phyloP scores from a whole-genome alignment of 1,284 basidiomycete genomes.

The Athelia sp. region DNA sequence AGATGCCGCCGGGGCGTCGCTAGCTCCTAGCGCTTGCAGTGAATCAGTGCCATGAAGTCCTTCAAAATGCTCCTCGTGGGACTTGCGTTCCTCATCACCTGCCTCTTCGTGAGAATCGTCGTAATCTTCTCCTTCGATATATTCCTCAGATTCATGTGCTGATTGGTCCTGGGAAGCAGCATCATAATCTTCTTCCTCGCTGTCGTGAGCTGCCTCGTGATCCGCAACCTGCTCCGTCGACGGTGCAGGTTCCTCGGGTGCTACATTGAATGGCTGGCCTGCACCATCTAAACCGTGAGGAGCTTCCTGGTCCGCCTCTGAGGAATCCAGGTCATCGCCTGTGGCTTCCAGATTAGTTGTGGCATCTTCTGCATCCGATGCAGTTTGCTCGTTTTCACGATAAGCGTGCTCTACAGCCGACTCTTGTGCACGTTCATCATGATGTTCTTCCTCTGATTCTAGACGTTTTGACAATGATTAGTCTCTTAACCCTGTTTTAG shows the following conservation, averaged over 20 bases:
- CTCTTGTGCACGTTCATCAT: slow-evolving; percentile 3
- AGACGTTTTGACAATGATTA: too few relatives aligned
- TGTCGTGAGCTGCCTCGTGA: slow-evolving; percentile 1
- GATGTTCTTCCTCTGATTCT: not conserved
- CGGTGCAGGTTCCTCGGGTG: too few relatives aligned
- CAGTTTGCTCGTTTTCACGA: slow-evolving; percentile 1
- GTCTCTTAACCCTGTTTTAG: too few relatives aligned
- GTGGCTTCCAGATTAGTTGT: too few relatives aligned
- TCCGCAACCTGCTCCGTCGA: not conserved
- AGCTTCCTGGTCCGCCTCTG: slow-evolving; percentile 11
- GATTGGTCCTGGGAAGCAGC: slow-evolving; percentile 1
- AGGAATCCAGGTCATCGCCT: not conserved
- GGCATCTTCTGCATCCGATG: slow-evolving; percentile 4
- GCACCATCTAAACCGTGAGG: too few relatives aligned
- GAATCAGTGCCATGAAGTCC: not conserved
- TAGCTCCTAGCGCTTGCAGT: too few relatives aligned
- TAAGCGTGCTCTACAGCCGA: slow-evolving; percentile 10
- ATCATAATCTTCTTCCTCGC: slow-evolving; percentile 4
- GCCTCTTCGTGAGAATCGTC: slow-evolving; percentile 3
- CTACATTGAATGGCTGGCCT: too few relatives aligned
- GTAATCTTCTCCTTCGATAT: slow-evolving; percentile 1
- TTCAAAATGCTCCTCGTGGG: not conserved
- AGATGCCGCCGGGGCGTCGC: too few relatives aligned
- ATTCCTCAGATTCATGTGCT: not conserved
- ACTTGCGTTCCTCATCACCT: slow-evolving; percentile 10